Evolutionary conservation across 1,284 basidiomycete genomes (phyloP), one percentile per base, ranked within the genome.

Genomic region (Ceratorhiza oryzae-sativae): DNA sequence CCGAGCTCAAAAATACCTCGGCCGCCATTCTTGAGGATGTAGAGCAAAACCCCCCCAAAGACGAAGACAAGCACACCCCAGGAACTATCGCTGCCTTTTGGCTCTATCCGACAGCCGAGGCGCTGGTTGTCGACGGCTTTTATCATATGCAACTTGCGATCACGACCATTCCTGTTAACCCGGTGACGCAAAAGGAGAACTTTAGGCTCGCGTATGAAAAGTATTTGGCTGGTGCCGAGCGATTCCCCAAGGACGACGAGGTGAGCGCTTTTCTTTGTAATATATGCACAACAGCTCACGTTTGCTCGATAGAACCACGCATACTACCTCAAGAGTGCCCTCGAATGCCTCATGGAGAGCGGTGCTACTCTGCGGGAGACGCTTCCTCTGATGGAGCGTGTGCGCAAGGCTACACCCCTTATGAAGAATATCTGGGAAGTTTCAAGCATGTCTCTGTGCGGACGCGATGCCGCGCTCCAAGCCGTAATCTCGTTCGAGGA

Each of bases 381-480:
- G 3, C 71, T 72, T 36, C 71, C 71, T 2, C 53, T 65, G 15
- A 65, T 72, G 71, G 53, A 67, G 45, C 51, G 45, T 20, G 49
- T 72, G 12, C 45, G 59, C 34, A 58, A 55, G 25, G 60, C 56
- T 9, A 41, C 63, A 34, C 71, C 71, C 6, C 34, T 58, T n/a
- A 67, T 67, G 71, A 72, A 72, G 51, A 65, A 59, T 27, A 65
- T 72, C 41, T 65, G 71, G 71, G 71, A 72, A 34, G 36, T 53
- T 27, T 72, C 71, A 3, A 42, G 61, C 49, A 61, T 72, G 45
- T 51, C 71, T 42, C 49, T 72, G 12, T 61, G 71, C 32, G 71
- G 71, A 20, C 39, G 71, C 8, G 71, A 72, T 30, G 51, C 59
- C n/a, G 59, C 61, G 10, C 71, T 72, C 23, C 71, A 72, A 63